Evolutionary conservation across 768 basidiomycete species (phyloP), one percentile per base, ranked within the genome.

Genomic region (Daedalea quercina): DNA sequence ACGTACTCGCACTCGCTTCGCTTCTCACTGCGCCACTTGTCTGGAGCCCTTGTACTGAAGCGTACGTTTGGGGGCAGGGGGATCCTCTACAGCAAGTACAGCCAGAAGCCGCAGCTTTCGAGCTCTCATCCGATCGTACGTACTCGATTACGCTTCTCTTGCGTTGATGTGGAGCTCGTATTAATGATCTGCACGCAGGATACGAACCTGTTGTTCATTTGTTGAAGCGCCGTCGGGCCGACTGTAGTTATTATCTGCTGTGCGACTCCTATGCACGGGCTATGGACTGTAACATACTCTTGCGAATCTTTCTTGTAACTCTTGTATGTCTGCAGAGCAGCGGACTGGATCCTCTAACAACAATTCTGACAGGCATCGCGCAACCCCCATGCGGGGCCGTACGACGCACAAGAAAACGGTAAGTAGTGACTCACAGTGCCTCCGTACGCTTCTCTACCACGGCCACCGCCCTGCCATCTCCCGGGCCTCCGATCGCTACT

Each of bases 51-150:
- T 11, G 6, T 31, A 11, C 28, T 31, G 28, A 31, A 11, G 11
- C 11, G 28, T 11, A 15, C 22, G 33, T 42, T 24, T 25, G 22
- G 2, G 20, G 1, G 28, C 42, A 84, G 82, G 40, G 64, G 65
- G 9, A 81, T 88, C 54, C 61, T 89, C 47, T 67, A 76, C 43
- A 74, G 76, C 13, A 74, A 79, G 55, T 90, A 78, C 67, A 79
- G 77, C 60, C 87, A 90, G 74, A 85, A 79, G 57, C 84, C 85
- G 3, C 87, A 70, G 66, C 65, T 90, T 15, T 85, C 84, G 8
- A 84, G 82, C 54, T 88, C 87, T 15, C 87, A 89, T 57, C 84
- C 76, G 3, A 86, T 88, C 54, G 87, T 77, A 50, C 52, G 70
- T 66, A 31, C 28, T 31, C 28, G n/a, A 11, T 22, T 23, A 2